Evolutionary conservation across 202 grass and related monocot species (phyloP), one percentile per base, ranked within the genome.

Genomic region (Digitaria exilis): DNA sequence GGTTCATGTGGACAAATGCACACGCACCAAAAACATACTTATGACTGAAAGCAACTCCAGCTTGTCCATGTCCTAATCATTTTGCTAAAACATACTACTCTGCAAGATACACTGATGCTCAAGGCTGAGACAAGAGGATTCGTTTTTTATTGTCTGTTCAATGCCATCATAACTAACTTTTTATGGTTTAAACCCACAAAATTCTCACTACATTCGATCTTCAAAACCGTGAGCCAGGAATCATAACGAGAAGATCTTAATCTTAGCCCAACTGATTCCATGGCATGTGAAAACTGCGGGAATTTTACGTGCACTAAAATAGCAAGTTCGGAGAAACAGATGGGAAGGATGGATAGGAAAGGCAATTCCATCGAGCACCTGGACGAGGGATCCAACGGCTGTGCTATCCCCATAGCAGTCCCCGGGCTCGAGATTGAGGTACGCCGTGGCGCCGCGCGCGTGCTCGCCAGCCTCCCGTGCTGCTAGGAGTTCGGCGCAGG

Each of bases 351-450:
- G 42, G 44, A 19, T 1, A 7, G 72, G 24, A 35, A 50, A 73
- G 73, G 45, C 28, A 12, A 69, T 43, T 67, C 26, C 31, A 17
- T 35, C 0, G 16, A 93, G 26, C 76, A 95, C 95, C 92, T 98
- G 96, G 39, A 95, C 84, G 9, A 98, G 87, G 63, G 96, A 78
- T 14, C 80, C 63, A 1, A 93, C 87, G 21, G 96, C 82, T 0
- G 92, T 90, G 80, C 67, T 84, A 75, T 98, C 92, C 15, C 86
- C 91, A 21, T 83, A 98, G 78, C 96, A 93, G 77, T 98, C 92
- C 10, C 90, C 90, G 0, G 95, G 92, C 49, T 98, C 95, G 65
- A 98, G 88, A 66, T 95, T 98, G 50, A 98, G 86, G 56, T 98
- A 98, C 22, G 90, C 95, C 9, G 88, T 89, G 34, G 85, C 85